Conservation (phyloP, 768 basidiomycete species). For the Chlorophyllum brunneum region DNA sequence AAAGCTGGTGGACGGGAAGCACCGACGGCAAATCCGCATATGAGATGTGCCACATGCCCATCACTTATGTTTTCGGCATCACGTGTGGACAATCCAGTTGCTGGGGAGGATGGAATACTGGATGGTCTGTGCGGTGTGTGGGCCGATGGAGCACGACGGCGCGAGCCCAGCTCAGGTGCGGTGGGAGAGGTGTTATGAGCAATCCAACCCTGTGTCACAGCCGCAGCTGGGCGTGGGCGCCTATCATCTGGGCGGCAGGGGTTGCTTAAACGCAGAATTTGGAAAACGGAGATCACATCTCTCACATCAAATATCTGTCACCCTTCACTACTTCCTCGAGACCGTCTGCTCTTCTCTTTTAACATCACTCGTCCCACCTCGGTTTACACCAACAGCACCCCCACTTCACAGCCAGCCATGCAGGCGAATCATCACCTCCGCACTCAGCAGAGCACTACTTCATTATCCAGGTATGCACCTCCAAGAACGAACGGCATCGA, state of each 20-base stretch:
- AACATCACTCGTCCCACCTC: not conserved
- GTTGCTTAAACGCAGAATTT: too few relatives aligned
- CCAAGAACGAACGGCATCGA: constrained; percentile 43
- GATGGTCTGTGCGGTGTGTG: not conserved
- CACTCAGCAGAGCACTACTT: constrained; percentile 69
- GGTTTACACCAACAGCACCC: too few relatives aligned
- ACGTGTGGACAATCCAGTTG: too few relatives aligned
- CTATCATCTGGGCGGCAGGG: too few relatives aligned
- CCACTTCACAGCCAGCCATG: constrained; percentile 9
- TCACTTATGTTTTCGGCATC: too few relatives aligned
- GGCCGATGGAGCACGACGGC: not conserved
- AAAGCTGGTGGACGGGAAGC: too few relatives aligned
- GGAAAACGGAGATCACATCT: constrained; percentile 10
- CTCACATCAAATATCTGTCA: constrained; percentile 13
- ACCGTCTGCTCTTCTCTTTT: constrained; percentile 14
- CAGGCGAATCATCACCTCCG: constrained; percentile 23
- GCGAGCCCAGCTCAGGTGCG: not conserved
- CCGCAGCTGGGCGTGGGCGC: not conserved
- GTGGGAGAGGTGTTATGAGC: too few relatives aligned
- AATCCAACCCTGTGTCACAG: not conserved
- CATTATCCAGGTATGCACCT: constrained; percentile 59
- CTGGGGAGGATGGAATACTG: too few relatives aligned
- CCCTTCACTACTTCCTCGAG: constrained; percentile 5
- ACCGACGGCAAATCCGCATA: too few relatives aligned
- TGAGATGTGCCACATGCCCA: too few relatives aligned